Base-by-base conservation (phyloP, 495 filamentous ascomycete species). In the Daldinia vernicosa region DNA sequence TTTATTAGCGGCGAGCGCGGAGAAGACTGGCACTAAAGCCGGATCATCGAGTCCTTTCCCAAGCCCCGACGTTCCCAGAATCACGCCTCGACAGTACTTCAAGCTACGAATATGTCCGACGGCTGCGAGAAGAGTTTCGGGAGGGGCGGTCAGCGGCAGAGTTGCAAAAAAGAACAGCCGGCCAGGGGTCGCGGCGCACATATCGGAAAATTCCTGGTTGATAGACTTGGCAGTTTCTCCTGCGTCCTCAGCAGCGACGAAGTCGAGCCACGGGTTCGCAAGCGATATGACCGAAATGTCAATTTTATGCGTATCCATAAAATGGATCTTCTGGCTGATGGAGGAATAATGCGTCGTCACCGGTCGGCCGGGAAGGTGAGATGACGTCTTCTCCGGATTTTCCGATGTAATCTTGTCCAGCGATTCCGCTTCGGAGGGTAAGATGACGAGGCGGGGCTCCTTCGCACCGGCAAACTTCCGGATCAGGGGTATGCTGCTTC, bases 251-350 rank as follows among this genome's bases (percentile, higher is more conserved):
- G 89, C 71, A 0, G 86, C 81, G 0, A 97, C 82, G 76, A 97
- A 97, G 78, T 97, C 95, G 1, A 98, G 87, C 95, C 95, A 98
- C 1, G 95, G 95, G 77, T 98, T 98, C 24, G 95, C 95, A 47
- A 97, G 90, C 0, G 91, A 94, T 75, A 98, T 88, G 8, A 97
- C 90, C 17, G 92, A 96, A 60, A 88, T 89, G 75, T 90, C 86
- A 74, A 98, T 97, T 26, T 79, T 77, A 76, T 98, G 95, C 6
- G 80, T 85, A 74, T 92, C 84, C 95, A 98, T 98, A 80, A 98
- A 98, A 19, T 84, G 79, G 5, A 97, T 83, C 60, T 97, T 97
- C 62, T 90, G 82, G 4, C 80, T 76, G 61, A 93, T 88, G 54
- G 90, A 88, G 60, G 86, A 90, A 79, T 92, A 95, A 60, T 91